phyloP scores from a whole-genome alignment of 129 eudicot species.

The sunflower (Helianthus annuus) region DNA sequence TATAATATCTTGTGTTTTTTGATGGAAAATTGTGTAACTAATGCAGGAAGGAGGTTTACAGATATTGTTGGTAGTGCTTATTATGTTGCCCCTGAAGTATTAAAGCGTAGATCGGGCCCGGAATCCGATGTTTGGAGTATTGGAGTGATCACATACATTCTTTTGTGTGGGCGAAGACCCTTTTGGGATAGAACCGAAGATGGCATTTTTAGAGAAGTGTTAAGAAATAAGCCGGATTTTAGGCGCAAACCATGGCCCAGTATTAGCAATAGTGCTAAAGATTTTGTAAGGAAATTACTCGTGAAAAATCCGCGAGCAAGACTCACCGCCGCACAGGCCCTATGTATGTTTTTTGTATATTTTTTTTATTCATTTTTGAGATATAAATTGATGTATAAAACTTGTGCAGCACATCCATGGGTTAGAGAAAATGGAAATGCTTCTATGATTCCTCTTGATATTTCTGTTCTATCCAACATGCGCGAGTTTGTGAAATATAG shows the following conservation, averaged over 20 bases:
- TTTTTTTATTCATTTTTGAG: neutral
- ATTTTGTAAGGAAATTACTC: constrained; percentile 79
- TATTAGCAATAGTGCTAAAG: constrained; percentile 80
- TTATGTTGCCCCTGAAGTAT: constrained; percentile 97
- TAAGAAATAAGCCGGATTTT: constrained; percentile 85
- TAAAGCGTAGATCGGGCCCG: constrained; percentile 91
- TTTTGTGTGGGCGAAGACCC: constrained; percentile 94
- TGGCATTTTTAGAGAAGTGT: constrained; percentile 94
- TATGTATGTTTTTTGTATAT: constrained; percentile 37
- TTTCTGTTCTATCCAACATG: constrained; percentile 81
- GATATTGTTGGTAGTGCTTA: constrained; percentile 98
- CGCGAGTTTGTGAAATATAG: constrained; percentile 90
- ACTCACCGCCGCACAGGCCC: constrained; percentile 97
- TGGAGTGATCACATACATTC: constrained; percentile 92
- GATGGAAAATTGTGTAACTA: neutral
- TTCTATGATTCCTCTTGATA: constrained; percentile 86
- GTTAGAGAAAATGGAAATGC: constrained; percentile 96
- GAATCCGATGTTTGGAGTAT: constrained; percentile 99
- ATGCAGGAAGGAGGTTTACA: constrained; percentile 73
- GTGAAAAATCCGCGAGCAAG: constrained; percentile 94
- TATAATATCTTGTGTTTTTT: no score
- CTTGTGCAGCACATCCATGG: constrained; percentile 85
- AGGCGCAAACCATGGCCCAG: constrained; percentile 94
- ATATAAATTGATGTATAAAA: constrained; percentile 10
- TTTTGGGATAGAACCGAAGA: constrained; percentile 98